A percentile compares a stretch with the other conserved stretches of the same genome.
Conservation (phyloP, 164 flowering plant species). For the Chloranthus sessilifolius region DNA sequence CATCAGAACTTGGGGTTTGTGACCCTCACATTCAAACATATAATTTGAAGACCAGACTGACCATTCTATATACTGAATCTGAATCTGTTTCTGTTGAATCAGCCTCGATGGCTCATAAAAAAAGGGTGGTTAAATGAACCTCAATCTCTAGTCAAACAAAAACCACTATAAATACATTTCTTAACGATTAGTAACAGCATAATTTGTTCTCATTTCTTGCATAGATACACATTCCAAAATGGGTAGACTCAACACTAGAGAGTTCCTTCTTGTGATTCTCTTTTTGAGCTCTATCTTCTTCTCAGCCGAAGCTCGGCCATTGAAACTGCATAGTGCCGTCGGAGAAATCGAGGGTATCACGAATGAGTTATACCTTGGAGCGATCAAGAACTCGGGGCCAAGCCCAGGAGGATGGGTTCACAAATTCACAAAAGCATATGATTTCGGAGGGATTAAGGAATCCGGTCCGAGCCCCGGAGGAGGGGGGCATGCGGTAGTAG, state of each 20-base stretch:
- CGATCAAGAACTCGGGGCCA: conserved; percentile 3
- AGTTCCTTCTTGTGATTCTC: background rate
- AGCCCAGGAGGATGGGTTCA: conserved; percentile 1
- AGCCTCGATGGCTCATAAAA: too few species aligned
- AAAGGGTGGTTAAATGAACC: too few species aligned
- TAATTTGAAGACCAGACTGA: too few species aligned
- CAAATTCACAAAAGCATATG: background rate
- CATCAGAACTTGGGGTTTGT: too few species aligned
- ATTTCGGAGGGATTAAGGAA: conserved; percentile 7
- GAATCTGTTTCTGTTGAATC: too few species aligned
- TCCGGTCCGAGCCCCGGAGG: conserved; percentile 13
- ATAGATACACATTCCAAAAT: background rate
- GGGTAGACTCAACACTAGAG: background rate
- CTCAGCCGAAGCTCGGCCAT: background rate
- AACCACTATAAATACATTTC: background rate
- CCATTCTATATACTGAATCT: too few species aligned
- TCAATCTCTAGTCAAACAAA: background rate
- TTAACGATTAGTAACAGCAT: background rate
- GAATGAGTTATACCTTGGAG: background rate
- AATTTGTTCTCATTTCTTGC: background rate
- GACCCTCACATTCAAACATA: too few species aligned
- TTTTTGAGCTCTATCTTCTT: background rate
- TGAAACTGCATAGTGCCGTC: background rate
- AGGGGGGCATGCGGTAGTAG: background rate
- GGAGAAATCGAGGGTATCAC: background rate